Evolutionary conservation across 1,284 basidiomycete genomes (phyloP).

Genomic region (Naganishia cerealis): DNA sequence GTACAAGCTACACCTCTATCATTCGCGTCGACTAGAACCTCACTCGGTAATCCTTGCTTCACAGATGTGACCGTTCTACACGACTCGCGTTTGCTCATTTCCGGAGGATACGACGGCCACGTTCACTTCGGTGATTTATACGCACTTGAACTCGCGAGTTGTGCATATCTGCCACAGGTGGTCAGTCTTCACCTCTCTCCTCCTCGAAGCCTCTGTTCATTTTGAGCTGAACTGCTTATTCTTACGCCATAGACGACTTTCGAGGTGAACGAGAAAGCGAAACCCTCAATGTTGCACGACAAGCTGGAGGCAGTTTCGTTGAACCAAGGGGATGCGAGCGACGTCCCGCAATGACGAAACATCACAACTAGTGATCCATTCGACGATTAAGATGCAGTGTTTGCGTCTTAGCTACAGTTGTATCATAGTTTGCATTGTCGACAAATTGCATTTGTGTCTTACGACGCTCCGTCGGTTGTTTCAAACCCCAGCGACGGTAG

Average conservation of each 20-base stretch:
- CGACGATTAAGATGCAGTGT: neutral
- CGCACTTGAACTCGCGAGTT: slow-evolving; percentile 78
- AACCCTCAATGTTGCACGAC: neutral
- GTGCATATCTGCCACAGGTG: slow-evolving; percentile 88
- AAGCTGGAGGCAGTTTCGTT: neutral
- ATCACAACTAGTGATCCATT: neutral
- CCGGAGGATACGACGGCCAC: slow-evolving; percentile 83
- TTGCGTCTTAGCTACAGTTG: neutral
- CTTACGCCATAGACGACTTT: slow-evolving; percentile 43
- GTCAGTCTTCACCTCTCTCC: slow-evolving; percentile 40
- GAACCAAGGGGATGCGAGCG: neutral
- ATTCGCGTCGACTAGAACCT: neutral
- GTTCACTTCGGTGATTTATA: slow-evolving; percentile 80
- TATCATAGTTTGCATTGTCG: neutral
- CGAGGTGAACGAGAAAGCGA: slow-evolving; percentile 44
- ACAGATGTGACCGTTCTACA: slow-evolving; percentile 66
- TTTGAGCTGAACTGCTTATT: neutral
- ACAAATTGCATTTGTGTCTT: neutral
- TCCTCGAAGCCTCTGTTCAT: neutral
- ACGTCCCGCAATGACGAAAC: neutral
- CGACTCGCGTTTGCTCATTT: slow-evolving; percentile 79
- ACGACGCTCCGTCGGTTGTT: neutral
- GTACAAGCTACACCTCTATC: slow-evolving; percentile 45
- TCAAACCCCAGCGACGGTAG: no score
- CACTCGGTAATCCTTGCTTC: slow-evolving; percentile 5